Evolutionary conservation across 2,329 filamentous ascomycete genomes (phyloP), one percentile per base, ranked within the genome.

Genomic region (Chaetomium sp.): DNA sequence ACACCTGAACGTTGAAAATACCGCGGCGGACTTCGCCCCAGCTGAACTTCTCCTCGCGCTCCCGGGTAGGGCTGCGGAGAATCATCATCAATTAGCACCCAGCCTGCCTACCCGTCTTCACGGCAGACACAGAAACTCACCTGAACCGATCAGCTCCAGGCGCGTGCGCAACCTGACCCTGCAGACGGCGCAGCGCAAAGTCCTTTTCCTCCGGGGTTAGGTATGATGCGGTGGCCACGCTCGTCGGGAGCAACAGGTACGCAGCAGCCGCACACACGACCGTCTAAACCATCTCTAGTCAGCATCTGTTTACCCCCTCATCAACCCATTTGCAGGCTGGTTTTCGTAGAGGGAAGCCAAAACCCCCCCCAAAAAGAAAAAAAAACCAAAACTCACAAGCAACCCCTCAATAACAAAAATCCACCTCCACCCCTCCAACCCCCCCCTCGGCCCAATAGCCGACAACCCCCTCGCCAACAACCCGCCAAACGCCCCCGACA

Each of bases 391-490:
- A 55, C 53, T 40, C 47, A 55, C 47, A 40, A 55, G 68, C 19
- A 71, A 65, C 19, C 71, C 71, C 51, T 72, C 70, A n/a, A 81
- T 65, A 46, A 81, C 79, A 70, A 87, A 77, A 53, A 87, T 84
- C 84, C 84, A 91, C 19, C 86, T 76, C 87, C 87, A 91, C 5
- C 82, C 86, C 1, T 77, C 74, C 19, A 85, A 74, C 2, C 85
- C 85, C 0, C 73, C 60, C 2, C 58, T 36, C 6, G 52, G 37
- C 4, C 60, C 58, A 42, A 62, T 60, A 1, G 48, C 58, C 6
- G 37, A 54, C 50, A 62, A 36, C 0, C 41, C 58, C 27, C 60
- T 42, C 1, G 56, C 58, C 4, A 54, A 32, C 2, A 45, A 41
- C 2, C 46, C 58, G 7, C 60, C 60, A 38, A 62, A 62, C 3